Evolutionary conservation across 177 flowering plant genomes (phyloP).

Genomic region (Vitis hybrid): DNA sequence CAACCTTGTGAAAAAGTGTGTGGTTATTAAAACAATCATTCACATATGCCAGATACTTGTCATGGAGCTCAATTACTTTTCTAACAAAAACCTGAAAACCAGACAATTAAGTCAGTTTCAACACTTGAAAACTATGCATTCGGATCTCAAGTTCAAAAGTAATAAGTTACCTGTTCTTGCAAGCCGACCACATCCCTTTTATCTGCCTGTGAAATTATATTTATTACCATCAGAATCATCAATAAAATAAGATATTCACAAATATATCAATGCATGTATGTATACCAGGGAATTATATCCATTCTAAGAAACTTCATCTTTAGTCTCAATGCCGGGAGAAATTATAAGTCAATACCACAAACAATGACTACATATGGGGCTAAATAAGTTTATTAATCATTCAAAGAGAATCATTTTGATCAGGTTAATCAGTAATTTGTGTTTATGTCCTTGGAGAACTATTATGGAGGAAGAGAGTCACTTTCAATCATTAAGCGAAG

Average conservation of each 20-base stretch:
- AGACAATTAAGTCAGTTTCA: constrained; percentile 17
- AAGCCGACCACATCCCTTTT: constrained; percentile 74
- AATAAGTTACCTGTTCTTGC: constrained; percentile 74
- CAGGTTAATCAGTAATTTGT: too few species aligned
- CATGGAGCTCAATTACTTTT: constrained; percentile 93
- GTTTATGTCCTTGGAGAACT: too few species aligned
- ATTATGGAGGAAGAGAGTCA: too few species aligned
- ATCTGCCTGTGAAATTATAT: constrained; percentile 52
- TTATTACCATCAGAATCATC: constrained; percentile 1
- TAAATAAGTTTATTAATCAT: too few species aligned
- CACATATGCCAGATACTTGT: constrained; percentile 86
- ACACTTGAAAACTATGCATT: background rate
- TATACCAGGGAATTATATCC: background rate
- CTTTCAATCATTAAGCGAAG: too few species aligned
- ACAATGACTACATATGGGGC: too few species aligned
- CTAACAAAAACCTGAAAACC: constrained; percentile 74
- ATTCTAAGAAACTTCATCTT: too few species aligned
- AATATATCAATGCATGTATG: background rate
- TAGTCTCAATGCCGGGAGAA: too few species aligned
- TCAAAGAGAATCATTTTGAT: too few species aligned
- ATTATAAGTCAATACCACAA: too few species aligned
- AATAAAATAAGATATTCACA: background rate
- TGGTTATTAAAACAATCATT: constrained; percentile 80
- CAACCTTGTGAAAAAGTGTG: constrained; percentile 93
- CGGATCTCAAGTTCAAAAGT: background rate